phyloP scores from a whole-genome alignment of 306 rosid species.

The Lotus japonicus region DNA sequence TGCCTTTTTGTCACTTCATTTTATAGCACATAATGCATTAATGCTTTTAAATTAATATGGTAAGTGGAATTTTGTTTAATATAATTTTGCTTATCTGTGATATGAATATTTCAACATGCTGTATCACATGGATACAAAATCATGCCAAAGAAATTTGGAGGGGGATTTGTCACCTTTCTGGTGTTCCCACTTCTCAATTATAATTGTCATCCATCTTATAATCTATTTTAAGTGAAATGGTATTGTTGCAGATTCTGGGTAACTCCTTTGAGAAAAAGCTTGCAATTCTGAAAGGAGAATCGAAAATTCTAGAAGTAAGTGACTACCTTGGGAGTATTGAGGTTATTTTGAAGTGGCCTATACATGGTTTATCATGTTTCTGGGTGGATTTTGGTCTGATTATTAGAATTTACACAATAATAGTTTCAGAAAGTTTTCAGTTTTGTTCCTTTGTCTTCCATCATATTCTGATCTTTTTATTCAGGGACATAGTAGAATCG shows the following conservation, averaged over 20 bases:
- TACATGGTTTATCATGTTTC: background rate
- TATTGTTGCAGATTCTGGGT: constrained; percentile 64
- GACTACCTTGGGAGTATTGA: background rate
- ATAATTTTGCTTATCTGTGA: background rate
- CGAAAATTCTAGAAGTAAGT: constrained; percentile 56
- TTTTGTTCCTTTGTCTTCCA: background rate
- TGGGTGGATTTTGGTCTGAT: background rate
- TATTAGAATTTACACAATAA: background rate
- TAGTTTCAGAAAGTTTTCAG: background rate
- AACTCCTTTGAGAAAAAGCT: constrained; percentile 96
- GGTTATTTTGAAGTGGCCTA: background rate
- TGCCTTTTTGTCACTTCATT: too few species aligned
- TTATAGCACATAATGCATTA: too few species aligned
- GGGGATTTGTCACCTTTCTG: too few species aligned
- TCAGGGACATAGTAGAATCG: constrained; percentile 57
- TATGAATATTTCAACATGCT: too few species aligned
- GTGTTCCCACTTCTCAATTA: too few species aligned
- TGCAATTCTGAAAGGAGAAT: constrained; percentile 66
- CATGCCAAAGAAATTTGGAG: too few species aligned
- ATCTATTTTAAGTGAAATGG: background rate
- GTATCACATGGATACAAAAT: too few species aligned
- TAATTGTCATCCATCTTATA: too few species aligned
- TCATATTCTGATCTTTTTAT: constrained; percentile 13
- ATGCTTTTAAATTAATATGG: too few species aligned
- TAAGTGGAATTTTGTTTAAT: background rate